Percentiles rank a stretch among this genome's conserved stretches.
Evolutionary conservation across 331 rosid species (phyloP).

Genomic region (Malus hybrid): DNA sequence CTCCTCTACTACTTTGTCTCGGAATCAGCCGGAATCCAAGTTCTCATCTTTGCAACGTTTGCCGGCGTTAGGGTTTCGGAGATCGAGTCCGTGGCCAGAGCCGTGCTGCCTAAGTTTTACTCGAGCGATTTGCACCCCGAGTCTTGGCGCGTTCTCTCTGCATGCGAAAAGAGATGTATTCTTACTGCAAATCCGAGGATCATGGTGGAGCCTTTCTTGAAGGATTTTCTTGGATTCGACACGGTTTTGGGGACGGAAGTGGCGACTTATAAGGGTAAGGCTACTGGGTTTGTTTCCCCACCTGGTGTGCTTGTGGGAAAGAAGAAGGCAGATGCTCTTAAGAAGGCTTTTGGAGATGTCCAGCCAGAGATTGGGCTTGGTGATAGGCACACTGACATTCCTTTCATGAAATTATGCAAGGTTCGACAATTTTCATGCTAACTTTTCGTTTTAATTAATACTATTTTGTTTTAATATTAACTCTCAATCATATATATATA

Average conservation of each 20-base stretch:
- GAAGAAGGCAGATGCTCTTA: conserved; percentile 57
- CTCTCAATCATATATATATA: too few species aligned
- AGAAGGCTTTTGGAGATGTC: conserved; percentile 41
- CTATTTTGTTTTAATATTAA: neutral
- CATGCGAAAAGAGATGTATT: conserved; percentile 53
- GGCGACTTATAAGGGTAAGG: conserved; percentile 37
- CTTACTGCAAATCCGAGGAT: conserved; percentile 70
- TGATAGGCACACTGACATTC: conserved; percentile 58
- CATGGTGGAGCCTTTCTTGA: conserved; percentile 72
- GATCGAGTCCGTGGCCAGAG: conserved; percentile 67
- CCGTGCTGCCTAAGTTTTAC: conserved; percentile 76
- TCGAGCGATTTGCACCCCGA: conserved; percentile 51
- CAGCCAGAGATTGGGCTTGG: conserved; percentile 66
- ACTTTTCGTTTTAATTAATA: neutral
- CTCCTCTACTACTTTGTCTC: conserved; percentile 61
- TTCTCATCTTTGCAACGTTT: conserved; percentile 50
- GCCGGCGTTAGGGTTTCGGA: conserved; percentile 41
- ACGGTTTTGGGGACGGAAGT: conserved; percentile 61
- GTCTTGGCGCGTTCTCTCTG: conserved; percentile 65
- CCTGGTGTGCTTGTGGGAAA: conserved; percentile 64
- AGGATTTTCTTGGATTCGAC: conserved; percentile 63
- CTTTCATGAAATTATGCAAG: conserved; percentile 57
- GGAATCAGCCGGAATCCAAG: conserved; percentile 63
- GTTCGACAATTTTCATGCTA: conserved; percentile 12
- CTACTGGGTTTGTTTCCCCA: conserved; percentile 48